phyloP scores from a whole-genome alignment of 495 filamentous ascomycete species.

The Hypoxylon perforatum region DNA sequence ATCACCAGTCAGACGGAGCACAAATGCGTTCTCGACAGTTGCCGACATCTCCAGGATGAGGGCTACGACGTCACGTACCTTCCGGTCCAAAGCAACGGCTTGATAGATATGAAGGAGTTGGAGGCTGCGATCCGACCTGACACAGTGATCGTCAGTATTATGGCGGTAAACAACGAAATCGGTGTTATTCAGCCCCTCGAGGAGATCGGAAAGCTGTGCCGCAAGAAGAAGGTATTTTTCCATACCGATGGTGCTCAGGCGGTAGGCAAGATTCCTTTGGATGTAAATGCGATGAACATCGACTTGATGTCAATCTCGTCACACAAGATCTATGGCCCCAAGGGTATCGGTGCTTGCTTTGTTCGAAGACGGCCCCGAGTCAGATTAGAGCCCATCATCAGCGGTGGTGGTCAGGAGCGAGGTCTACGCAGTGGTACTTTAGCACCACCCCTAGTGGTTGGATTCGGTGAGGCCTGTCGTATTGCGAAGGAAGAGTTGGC shows the following conservation, averaged over 20 bases:
- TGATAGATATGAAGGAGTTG: conserved; percentile 86
- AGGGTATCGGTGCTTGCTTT: conserved; percentile 96
- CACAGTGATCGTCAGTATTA: conserved; percentile 92
- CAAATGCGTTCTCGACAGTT: conserved; percentile 98
- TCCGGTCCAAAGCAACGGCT: conserved; percentile 84
- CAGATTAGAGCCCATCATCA: conserved; percentile 94
- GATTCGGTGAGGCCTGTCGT: conserved; percentile 94
- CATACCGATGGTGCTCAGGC: conserved; percentile 98
- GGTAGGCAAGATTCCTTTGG: conserved; percentile 94
- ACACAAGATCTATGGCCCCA: conserved; percentile 98
- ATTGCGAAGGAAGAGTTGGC: conserved; percentile 88
- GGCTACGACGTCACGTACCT: conserved; percentile 97
- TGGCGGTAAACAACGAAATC: conserved; percentile 99
- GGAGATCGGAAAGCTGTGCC: conserved; percentile 92
- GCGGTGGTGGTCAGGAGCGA: conserved; percentile 94
- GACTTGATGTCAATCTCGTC: conserved; percentile 99
- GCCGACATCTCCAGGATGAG: conserved; percentile 94
- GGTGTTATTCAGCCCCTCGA: conserved; percentile 96
- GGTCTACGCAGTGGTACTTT: conserved; percentile 93
- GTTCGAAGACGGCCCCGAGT: conserved; percentile 92
- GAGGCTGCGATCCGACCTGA: conserved; percentile 91
- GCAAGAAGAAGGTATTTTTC: conserved; percentile 94
- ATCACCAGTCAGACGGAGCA: conserved; percentile 98
- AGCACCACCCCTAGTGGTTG: conserved; percentile 87
- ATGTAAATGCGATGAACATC: conserved; percentile 96